Evolutionary conservation across 2,329 filamentous ascomycete species (phyloP).

Genomic region (Fusarium subtropicale): DNA sequence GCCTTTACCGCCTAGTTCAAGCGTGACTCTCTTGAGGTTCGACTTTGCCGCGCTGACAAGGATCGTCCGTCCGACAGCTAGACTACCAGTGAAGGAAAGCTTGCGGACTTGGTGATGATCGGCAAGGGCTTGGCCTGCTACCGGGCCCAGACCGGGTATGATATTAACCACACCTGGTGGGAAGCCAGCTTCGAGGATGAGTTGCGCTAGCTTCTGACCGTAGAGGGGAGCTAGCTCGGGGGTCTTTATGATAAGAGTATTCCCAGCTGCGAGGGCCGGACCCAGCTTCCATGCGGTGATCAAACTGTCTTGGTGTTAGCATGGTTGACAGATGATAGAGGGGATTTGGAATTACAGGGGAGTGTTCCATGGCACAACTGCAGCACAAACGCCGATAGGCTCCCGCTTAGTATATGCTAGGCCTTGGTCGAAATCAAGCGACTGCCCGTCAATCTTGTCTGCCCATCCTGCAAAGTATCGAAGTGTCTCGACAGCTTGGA

Average conservation of each 20-base stretch:
- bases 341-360: constrained; percentile 55
- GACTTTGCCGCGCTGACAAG: constrained; percentile 79
- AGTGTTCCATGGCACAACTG: constrained; percentile 81
- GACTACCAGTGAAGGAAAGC: constrained; percentile 80
- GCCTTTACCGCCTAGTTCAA: constrained; percentile 78
- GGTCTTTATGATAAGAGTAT: constrained; percentile 70
- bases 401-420: constrained; percentile 81
- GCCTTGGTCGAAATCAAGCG: constrained; percentile 76
- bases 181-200: constrained; percentile 78
- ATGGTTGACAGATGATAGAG: fast-evolving
- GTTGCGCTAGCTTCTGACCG: constrained; percentile 69
- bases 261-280: constrained; percentile 71
- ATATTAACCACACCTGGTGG: constrained; percentile 80
- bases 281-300: constrained; percentile 66
- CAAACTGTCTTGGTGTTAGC: constrained; percentile 14
- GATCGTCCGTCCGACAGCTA: constrained; percentile 72
- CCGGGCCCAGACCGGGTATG: constrained; percentile 73
- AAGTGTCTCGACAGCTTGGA: constrained; percentile 52
- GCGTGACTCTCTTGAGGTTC: constrained; percentile 81
- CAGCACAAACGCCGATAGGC: constrained; percentile 75
- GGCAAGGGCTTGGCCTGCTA: constrained; percentile 74
- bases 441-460: constrained; percentile 85
- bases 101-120: constrained; percentile 75
- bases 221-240: constrained; percentile 72
- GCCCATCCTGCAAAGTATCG: constrained; percentile 80